Base-by-base conservation (phyloP, 2,329 filamentous ascomycete species). In the Cyclaneusma minus region DNA sequence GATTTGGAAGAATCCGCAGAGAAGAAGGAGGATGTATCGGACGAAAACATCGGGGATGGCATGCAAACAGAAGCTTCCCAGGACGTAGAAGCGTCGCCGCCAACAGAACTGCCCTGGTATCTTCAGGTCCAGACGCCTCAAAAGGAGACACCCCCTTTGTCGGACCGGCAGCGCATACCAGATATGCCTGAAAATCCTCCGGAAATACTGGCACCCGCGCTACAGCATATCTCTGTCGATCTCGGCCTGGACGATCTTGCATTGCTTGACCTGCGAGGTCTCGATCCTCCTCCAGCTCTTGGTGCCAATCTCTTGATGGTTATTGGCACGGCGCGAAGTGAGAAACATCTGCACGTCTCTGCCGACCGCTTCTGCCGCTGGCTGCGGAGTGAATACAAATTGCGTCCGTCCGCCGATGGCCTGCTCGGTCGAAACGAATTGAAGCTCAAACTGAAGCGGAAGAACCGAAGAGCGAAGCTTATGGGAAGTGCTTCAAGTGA, bases 291-390 rank as follows among this genome's bases (percentile, higher is more conserved):
- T 0, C 75, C 87, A 1, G 85, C 85, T 0, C 64, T 98, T 2
- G 89, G 89, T 2, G 70, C 81, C 2, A 85, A 87, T 41, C 63
- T 94, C 15, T 64, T 98, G 28, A 95, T 95, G 89, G 55, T 98
- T 16, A 71, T 98, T 36, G 84, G 79, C 21, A 93, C 84, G 6
- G 82, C 87, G 9, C 76, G 89, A 31, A 91, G 82, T 42, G 82
- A 94, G 50, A 84, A 87, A 27, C 89, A 98, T 55, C 60, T 98
- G 18, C 87, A 93, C 45, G 77, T 93, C 13, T 82, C 82, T 1
- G 83, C 85, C 0, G 84, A 92, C 44, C 71, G 83, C n/a, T 66
- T 93, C 14, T 82, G 85, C 36, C 69, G 87, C 31, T 94, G 82
- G 78, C 56, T 94, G 22, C 66, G 84, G 27, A 72, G 65, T 21